A percentile compares a stretch with the other conserved stretches of the same genome.
Conservation (phyloP, 805 yeast species). For the Scheffersomyces coipomensis region DNA sequence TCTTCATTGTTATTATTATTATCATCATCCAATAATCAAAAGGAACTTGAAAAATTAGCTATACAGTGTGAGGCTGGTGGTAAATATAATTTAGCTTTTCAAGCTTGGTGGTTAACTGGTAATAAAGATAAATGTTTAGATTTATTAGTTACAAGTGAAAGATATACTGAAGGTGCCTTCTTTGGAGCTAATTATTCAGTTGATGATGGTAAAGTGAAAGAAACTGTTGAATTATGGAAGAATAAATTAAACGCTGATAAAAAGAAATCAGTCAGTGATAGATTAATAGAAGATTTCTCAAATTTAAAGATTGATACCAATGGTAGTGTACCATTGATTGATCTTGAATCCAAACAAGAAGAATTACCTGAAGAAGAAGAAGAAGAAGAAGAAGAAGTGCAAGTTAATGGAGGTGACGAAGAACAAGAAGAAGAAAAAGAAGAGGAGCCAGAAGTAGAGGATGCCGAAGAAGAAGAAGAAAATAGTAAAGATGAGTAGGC, state of each 20-base stretch:
- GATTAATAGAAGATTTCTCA: constrained; percentile 48
- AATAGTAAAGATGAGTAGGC: neutral
- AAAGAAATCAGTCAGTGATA: constrained; percentile 57
- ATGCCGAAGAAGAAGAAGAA: constrained; percentile 20
- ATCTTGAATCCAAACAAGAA: constrained; percentile 11
- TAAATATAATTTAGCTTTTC: constrained; percentile 86
- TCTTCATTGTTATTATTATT: constrained; percentile 79
- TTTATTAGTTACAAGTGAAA: constrained; percentile 63
- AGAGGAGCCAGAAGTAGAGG: constrained; percentile 13
- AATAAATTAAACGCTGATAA: constrained; percentile 48
- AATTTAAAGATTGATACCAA: constrained; percentile 11
- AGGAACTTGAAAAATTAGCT: constrained; percentile 63
- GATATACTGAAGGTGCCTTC: constrained; percentile 82
- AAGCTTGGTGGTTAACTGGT: constrained; percentile 85
- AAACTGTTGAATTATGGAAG: constrained; percentile 68
- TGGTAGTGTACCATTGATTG: constrained; percentile 16
- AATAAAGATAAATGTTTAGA: constrained; percentile 62
- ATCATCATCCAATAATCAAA: constrained; percentile 73
- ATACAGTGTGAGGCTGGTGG: constrained; percentile 68
- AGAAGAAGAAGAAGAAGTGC: constrained; percentile 26
- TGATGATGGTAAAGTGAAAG: constrained; percentile 37
- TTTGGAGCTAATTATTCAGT: constrained; percentile 70
- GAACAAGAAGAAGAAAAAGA: constrained; percentile 25
- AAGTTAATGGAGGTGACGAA: constrained; percentile 32
- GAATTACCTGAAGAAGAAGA: constrained; percentile 32